These are phyloP conservation scores for Cyberlindnera veronae DNA, from an alignment of 805 yeast species.

Conservation along the genomic window DNA sequence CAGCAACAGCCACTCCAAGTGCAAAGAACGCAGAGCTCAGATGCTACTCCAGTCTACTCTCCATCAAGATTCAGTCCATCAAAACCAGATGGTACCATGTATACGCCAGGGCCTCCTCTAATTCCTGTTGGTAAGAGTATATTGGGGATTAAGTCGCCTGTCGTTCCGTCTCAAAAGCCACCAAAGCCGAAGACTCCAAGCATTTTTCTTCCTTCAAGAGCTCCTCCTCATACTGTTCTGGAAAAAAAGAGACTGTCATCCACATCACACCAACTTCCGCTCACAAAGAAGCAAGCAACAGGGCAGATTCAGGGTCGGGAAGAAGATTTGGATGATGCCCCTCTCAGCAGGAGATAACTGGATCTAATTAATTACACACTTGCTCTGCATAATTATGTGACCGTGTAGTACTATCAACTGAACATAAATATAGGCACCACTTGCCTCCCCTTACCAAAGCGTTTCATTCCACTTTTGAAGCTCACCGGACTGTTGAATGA, in stretches of 20 bases:
- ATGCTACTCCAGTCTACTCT: constrained; percentile 1
- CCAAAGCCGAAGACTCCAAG: constrained; percentile 1
- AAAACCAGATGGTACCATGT: background rate
- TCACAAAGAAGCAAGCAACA: too few species aligned
- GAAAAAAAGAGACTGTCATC: constrained; percentile 11
- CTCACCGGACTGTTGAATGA: constrained; percentile 36
- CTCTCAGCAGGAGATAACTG: too few species aligned
- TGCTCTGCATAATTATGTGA: too few species aligned
- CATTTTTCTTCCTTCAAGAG: constrained; percentile 13
- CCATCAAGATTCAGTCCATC: constrained; percentile 6
- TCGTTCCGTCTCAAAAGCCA: background rate
- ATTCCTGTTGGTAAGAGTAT: constrained; percentile 4
- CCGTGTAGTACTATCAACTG: too few species aligned
- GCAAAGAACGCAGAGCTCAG: background rate
- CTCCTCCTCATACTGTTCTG: constrained; percentile 9
- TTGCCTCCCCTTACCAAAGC: constrained; percentile 26
- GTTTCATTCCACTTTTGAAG: constrained; percentile 39
- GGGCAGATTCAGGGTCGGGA: too few species aligned
- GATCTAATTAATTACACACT: too few species aligned
- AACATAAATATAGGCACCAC: too few species aligned
- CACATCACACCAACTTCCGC: too few species aligned
- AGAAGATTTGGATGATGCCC: too few species aligned
- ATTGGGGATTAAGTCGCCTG: constrained; percentile 7
- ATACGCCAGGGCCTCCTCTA: constrained; percentile 1
- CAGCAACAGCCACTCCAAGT: background rate